These are phyloP conservation scores for Trichosporon faecale DNA, from an alignment of 1,284 basidiomycete species.

Conservation along the genomic window DNA sequence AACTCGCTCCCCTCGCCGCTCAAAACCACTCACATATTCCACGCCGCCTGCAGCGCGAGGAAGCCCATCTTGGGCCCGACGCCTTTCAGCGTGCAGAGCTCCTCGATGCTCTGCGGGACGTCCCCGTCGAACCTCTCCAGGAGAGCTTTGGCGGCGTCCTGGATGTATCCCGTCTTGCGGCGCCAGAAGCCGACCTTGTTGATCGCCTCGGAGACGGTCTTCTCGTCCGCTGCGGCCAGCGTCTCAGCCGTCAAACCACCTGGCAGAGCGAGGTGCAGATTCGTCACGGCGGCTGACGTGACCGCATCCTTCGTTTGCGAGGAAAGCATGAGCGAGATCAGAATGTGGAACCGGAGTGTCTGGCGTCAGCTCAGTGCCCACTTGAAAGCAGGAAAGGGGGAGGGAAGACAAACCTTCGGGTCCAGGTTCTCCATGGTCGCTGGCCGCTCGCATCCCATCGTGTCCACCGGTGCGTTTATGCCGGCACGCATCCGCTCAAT, in stretches of 20 bases:
- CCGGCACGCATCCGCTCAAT: slow-evolving; percentile 74
- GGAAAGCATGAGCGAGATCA: slow-evolving; percentile 91
- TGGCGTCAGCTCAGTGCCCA: slow-evolving; percentile 40
- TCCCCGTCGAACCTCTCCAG: slow-evolving; percentile 63
- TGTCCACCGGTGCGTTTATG: slow-evolving; percentile 80
- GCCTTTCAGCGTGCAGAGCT: slow-evolving; percentile 75
- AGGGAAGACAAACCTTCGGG: slow-evolving; percentile 59
- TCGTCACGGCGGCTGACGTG: slow-evolving; percentile 75
- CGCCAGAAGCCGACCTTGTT: slow-evolving; percentile 91
- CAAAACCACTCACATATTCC: slow-evolving; percentile 68
- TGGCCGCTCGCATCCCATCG: slow-evolving; percentile 59
- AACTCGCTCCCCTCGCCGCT: too few relatives aligned
- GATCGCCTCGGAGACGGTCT: slow-evolving; percentile 68
- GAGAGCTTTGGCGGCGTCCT: slow-evolving; percentile 66
- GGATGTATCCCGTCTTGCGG: slow-evolving; percentile 71
- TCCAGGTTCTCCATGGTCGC: slow-evolving; percentile 56
- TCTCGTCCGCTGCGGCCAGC: slow-evolving; percentile 64
- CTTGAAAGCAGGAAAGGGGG: too few relatives aligned
- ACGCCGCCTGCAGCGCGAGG: slow-evolving; percentile 74
- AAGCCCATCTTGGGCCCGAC: slow-evolving; percentile 95
- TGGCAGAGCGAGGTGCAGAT: slow-evolving; percentile 69
- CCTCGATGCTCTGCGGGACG: slow-evolving; percentile 80
- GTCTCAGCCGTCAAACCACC: slow-evolving; percentile 73
- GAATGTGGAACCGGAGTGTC: slow-evolving; percentile 76
- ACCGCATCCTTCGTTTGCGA: slow-evolving; percentile 91